Evolutionary conservation across 164 flowering plant species (phyloP).

Genomic region (Chimonanthus salicifolius): DNA sequence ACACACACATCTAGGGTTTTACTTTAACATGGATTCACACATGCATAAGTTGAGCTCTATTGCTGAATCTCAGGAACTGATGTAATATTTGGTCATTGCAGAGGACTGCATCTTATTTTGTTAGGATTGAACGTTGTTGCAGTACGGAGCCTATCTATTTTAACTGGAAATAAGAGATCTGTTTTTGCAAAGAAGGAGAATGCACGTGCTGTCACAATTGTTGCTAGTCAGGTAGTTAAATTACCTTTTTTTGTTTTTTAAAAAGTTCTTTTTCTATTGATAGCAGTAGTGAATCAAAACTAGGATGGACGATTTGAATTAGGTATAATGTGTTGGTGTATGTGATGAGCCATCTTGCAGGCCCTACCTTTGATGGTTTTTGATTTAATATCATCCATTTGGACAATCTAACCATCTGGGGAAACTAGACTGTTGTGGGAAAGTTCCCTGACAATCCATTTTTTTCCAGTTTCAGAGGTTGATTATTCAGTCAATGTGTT

Average conservation of each 20-base stretch:
- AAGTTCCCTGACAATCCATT: no score
- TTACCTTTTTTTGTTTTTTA: not conserved
- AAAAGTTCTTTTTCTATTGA: no score
- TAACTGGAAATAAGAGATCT: conserved; percentile 51
- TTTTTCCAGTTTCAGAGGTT: no score
- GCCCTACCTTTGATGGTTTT: not conserved
- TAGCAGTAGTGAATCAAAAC: no score
- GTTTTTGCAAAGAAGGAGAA: conserved; percentile 61
- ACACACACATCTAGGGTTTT: not conserved
- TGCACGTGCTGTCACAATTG: conserved; percentile 59
- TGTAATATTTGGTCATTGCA: conserved; percentile 28
- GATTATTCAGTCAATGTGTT: no score
- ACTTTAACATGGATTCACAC: not conserved
- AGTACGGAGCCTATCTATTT: conserved; percentile 34
- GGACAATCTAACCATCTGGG: not conserved
- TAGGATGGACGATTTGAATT: not conserved
- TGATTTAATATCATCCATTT: no score
- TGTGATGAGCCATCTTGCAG: not conserved
- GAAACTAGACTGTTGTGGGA: not conserved
- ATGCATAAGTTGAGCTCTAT: not conserved
- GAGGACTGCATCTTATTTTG: conserved; percentile 59
- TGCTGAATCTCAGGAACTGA: not conserved
- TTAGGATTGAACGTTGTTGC: conserved; percentile 57
- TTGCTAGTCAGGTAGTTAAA: conserved; percentile 77
- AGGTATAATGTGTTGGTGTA: not conserved